phyloP scores from a whole-genome alignment of 257 asterid genomes.

The Vinca minor region DNA sequence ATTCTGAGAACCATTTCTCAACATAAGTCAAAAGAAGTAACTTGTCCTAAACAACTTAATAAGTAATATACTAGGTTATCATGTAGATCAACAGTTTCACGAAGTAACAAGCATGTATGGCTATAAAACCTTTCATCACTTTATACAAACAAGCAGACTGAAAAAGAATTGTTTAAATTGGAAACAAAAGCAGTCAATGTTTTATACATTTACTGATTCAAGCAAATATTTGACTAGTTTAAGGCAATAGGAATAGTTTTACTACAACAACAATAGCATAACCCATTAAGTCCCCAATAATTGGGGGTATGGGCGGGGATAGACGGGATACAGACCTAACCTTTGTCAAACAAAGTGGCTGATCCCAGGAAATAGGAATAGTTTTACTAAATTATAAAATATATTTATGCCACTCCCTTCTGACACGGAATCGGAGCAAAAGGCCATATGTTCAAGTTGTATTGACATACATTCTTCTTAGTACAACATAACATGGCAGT shows the following conservation, averaged over 20 bases:
- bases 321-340: no score
- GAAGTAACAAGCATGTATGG: not conserved
- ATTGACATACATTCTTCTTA: not conserved
- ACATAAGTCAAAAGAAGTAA: slow-evolving; percentile 1
- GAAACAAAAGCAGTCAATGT: not conserved
- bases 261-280: no score
- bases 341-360: no score
- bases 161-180: not conserved
- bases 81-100: not conserved
- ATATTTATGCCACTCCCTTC: not conserved
- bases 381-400: not conserved
- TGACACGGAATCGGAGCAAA: not conserved
- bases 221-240: not conserved
- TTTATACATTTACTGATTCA: not conserved
- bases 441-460: not conserved
- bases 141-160: not conserved
- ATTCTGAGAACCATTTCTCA: slow-evolving; percentile 39
- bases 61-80: not conserved
- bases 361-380: not conserved
- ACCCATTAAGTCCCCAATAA: no score
- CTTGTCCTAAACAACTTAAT: not conserved
- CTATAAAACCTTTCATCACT: not conserved
- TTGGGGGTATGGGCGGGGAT: no score
- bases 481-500: not conserved
- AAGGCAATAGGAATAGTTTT: no score